Percentiles rank a stretch among this genome's conserved stretches.
Conservation (phyloP, 2,329 filamentous ascomycete genomes). For the Fusarium nurragi region DNA sequence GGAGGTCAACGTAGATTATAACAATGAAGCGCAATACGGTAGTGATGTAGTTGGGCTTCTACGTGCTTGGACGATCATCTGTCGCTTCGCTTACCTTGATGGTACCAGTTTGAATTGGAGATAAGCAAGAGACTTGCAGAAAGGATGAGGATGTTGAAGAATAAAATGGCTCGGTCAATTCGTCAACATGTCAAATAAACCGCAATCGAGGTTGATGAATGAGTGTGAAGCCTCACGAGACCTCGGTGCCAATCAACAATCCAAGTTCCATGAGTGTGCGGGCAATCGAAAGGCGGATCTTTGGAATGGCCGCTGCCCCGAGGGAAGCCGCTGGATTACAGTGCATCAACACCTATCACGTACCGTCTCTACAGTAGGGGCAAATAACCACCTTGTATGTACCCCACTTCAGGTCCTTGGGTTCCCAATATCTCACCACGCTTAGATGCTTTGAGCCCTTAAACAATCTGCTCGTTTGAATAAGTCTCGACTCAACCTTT, state of each 20-base stretch:
- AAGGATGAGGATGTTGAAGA: background rate
- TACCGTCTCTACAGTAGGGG: too few species aligned
- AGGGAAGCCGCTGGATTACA: constrained; percentile 20
- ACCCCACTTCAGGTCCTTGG: constrained; percentile 19
- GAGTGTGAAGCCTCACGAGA: constrained; percentile 26
- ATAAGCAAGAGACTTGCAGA: background rate
- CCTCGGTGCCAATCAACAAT: constrained; percentile 6
- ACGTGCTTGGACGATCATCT: constrained; percentile 20
- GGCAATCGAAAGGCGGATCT: constrained; percentile 35
- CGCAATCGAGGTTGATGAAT: constrained; percentile 2
- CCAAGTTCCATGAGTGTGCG: background rate
- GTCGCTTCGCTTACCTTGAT: constrained; percentile 29
- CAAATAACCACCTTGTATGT: constrained; percentile 9
- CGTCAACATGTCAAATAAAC: background rate
- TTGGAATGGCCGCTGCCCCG: constrained; percentile 42
- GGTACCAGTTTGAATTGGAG: background rate
- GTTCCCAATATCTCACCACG: constrained; percentile 30
- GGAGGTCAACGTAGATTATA: background rate
- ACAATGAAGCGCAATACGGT: background rate
- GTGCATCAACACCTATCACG: background rate
- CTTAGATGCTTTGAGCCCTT: constrained; percentile 11
- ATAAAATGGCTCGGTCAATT: background rate
- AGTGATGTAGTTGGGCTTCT: too few species aligned
- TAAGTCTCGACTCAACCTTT: background rate
- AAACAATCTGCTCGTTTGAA: background rate